phyloP scores from a whole-genome alignment of 148 eudicot species.

The Fallopia convolvulus region DNA sequence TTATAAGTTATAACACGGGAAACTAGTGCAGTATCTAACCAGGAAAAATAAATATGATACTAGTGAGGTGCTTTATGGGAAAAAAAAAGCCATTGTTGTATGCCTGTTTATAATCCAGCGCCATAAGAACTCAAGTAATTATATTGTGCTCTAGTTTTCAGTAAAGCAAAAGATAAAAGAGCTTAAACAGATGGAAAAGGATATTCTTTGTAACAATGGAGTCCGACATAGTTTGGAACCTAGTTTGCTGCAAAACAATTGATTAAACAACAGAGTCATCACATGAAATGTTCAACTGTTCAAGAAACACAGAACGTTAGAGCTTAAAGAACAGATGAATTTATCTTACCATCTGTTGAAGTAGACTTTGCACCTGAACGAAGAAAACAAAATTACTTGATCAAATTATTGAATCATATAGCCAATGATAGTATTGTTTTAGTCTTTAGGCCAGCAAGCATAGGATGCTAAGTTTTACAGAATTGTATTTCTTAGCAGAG shows the following conservation, averaged over 20 bases:
- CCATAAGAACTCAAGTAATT: too few relatives aligned
- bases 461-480: background rate
- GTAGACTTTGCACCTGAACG: constrained; percentile 59
- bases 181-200: constrained; percentile 26
- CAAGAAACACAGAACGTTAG: background rate
- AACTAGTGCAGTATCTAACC: background rate
- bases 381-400: background rate
- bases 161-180: background rate
- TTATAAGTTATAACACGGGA: background rate
- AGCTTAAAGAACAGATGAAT: background rate
- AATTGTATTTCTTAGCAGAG: background rate
- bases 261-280: background rate
- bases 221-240: constrained; percentile 71
- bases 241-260: constrained; percentile 41
- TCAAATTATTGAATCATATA: background rate
- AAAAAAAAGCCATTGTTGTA: too few relatives aligned
- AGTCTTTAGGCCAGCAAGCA: background rate
- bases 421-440: background rate
- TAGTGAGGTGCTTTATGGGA: too few relatives aligned
- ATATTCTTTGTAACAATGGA: constrained; percentile 59
- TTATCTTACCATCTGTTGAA: constrained; percentile 56
- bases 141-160: background rate
- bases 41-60: background rate
- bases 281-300: background rate
- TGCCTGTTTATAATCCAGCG: too few relatives aligned